Conservation (phyloP, 202 grass and related monocot genomes). For the Elaeis oleifera region DNA sequence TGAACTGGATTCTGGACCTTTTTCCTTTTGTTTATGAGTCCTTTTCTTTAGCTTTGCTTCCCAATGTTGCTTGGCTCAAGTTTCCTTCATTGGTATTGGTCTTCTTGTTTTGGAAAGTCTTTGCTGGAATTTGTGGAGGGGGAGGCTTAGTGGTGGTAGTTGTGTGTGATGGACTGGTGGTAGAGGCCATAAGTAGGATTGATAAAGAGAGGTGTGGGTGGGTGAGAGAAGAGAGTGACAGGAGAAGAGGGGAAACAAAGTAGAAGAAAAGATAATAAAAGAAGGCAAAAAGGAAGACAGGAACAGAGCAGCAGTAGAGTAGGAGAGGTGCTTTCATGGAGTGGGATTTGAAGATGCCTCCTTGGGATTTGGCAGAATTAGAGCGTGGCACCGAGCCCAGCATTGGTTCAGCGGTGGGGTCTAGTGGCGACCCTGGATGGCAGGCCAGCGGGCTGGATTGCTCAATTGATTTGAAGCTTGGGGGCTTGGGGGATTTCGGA, state of each 20-base stretch:
- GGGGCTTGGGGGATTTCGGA: constrained; percentile 1
- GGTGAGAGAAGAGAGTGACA: too few species aligned
- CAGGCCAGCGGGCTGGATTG: constrained; percentile 25
- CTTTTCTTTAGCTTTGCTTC: constrained; percentile 3
- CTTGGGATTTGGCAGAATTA: constrained; percentile 38
- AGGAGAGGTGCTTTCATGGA: constrained; percentile 19
- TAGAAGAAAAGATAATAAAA: too few species aligned
- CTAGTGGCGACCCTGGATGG: constrained; percentile 1
- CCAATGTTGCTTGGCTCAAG: not conserved
- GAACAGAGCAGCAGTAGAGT: too few species aligned
- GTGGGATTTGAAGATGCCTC: constrained; percentile 31
- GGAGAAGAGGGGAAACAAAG: too few species aligned
- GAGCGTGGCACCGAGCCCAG: constrained; percentile 20
- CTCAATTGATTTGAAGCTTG: constrained; percentile 31
- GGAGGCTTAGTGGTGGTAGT: too few species aligned
- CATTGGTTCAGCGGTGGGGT: not conserved
- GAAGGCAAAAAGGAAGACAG: too few species aligned
- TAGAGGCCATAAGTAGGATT: too few species aligned
- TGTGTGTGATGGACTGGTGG: too few species aligned
- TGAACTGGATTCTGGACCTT: not conserved
- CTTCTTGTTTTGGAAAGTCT: too few species aligned
- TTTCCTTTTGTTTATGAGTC: not conserved
- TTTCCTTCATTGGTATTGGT: too few species aligned
- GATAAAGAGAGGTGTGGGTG: too few species aligned
- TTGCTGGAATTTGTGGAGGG: too few species aligned